Evolutionary conservation across 106 monocot species (phyloP).

Genomic region (Apostasia ramifera): DNA sequence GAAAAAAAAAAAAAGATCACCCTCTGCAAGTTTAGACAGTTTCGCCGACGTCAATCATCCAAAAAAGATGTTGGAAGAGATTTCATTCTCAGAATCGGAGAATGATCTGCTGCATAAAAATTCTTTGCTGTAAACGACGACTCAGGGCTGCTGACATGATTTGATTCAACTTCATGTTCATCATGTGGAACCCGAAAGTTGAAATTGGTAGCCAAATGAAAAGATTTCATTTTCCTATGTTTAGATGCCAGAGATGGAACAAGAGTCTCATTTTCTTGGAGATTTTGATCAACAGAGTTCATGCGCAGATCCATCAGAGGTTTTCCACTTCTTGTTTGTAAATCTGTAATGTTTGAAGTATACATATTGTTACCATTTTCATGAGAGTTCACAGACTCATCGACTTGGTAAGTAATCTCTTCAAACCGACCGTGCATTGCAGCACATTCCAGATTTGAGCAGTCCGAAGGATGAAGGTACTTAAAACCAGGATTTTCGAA

Average conservation of each 20-base stretch:
- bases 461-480: constrained; percentile 7
- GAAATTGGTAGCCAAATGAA: constrained; percentile 8
- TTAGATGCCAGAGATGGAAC: background rate
- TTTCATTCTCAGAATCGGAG: constrained; percentile 26
- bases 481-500: background rate
- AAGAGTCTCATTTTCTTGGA: constrained; percentile 7
- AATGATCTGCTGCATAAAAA: constrained; percentile 20
- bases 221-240: constrained; percentile 10
- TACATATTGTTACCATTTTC: constrained; percentile 12
- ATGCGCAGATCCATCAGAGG: background rate
- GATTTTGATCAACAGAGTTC: constrained; percentile 6
- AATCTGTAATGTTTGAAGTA: background rate
- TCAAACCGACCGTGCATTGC: constrained; percentile 69
- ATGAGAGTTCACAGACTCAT: constrained; percentile 25
- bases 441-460: constrained; percentile 26
- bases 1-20: no score
- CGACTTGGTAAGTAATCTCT: constrained; percentile 53
- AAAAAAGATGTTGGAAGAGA: constrained; percentile 46
- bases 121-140: constrained; percentile 17
- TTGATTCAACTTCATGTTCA: background rate
- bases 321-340: background rate
- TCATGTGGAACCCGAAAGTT: constrained; percentile 5
- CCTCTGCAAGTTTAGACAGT: no score
- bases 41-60: constrained; percentile 15
- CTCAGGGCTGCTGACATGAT: constrained; percentile 2